phyloP scores from a whole-genome alignment of 1,284 basidiomycete genomes.

The Ceratobasidium sp. region DNA sequence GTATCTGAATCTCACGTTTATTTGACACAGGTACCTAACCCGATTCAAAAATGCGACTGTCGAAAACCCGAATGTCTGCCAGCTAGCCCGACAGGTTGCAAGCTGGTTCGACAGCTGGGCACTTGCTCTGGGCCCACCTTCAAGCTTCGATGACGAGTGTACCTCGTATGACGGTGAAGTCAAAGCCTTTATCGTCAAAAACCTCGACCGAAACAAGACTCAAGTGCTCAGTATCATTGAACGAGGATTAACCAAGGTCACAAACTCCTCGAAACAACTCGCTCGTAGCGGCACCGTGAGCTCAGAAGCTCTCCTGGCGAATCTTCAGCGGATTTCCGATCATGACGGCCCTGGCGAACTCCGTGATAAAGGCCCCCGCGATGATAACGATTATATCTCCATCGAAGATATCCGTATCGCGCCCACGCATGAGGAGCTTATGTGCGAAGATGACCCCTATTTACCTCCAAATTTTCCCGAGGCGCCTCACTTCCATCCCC shows the following conservation, averaged over 20 bases:
- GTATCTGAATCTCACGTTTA: not conserved
- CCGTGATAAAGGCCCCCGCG: conserved; percentile 67
- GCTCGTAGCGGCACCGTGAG: conserved; percentile 45
- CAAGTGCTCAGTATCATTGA: not conserved
- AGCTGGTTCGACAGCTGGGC: conserved; percentile 67
- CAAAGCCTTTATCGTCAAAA: conserved; percentile 60
- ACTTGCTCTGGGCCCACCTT: conserved; percentile 57
- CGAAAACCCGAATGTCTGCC: conserved; percentile 63
- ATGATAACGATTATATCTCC: conserved; percentile 74
- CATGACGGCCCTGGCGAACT: conserved; percentile 72
- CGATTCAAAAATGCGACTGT: conserved; percentile 71
- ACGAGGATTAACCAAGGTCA: not conserved
- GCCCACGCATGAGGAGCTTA: conserved; percentile 74
- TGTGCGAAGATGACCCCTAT: conserved; percentile 64
- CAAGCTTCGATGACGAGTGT: conserved; percentile 60
- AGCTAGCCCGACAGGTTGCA: conserved; percentile 62
- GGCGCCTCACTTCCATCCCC: conserved; percentile 72
- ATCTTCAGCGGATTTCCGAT: conserved; percentile 61
- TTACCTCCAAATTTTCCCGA: conserved; percentile 70
- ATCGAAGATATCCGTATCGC: conserved; percentile 72
- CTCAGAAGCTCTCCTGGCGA: conserved; percentile 51
- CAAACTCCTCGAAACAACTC: too few species aligned
- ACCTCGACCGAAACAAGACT: conserved; percentile 60
- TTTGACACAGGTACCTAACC: conserved; percentile 65
- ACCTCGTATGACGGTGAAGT: conserved; percentile 52